These are phyloP conservation scores for Chlorella sp. DNA, from an alignment of 139 green algal genomes.

Conservation along the genomic window DNA sequence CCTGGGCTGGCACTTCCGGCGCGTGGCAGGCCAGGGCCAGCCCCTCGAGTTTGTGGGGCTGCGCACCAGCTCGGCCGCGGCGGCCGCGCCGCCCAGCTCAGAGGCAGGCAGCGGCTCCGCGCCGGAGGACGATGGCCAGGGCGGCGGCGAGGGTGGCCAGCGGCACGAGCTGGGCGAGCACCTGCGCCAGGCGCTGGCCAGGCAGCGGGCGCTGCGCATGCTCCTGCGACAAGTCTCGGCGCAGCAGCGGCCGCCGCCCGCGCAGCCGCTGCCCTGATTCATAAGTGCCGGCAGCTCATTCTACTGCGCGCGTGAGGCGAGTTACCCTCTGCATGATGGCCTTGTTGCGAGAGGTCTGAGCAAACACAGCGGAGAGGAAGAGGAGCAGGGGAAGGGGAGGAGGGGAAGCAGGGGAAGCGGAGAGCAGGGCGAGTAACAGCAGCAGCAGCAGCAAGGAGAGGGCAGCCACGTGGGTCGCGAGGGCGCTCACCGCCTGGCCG, in stretches of 20 bases:
- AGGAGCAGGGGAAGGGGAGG: not conserved
- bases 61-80: too few relatives aligned
- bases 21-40: too few relatives aligned
- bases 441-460: not conserved
- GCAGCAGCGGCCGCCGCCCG: not conserved
- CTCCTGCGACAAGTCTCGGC: too few relatives aligned
- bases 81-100: slow-evolving; percentile 1
- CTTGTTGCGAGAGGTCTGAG: not conserved
- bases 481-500: not conserved
- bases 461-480: not conserved
- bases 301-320: not conserved
- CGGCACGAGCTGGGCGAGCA: too few relatives aligned
- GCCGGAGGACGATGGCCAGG: too few relatives aligned
- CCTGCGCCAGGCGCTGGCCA: too few relatives aligned
- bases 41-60: too few relatives aligned
- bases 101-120: too few relatives aligned
- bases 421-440: not conserved
- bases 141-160: too few relatives aligned
- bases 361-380: not conserved
- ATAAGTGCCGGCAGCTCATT: not conserved
- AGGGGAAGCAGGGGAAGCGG: not conserved
- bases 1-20: too few relatives aligned
- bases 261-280: slow-evolving; percentile 17
- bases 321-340: not conserved
- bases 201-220: too few relatives aligned